Conservation (phyloP, 768 basidiomycete genomes). For the Agaricus sinodeliciosus region DNA sequence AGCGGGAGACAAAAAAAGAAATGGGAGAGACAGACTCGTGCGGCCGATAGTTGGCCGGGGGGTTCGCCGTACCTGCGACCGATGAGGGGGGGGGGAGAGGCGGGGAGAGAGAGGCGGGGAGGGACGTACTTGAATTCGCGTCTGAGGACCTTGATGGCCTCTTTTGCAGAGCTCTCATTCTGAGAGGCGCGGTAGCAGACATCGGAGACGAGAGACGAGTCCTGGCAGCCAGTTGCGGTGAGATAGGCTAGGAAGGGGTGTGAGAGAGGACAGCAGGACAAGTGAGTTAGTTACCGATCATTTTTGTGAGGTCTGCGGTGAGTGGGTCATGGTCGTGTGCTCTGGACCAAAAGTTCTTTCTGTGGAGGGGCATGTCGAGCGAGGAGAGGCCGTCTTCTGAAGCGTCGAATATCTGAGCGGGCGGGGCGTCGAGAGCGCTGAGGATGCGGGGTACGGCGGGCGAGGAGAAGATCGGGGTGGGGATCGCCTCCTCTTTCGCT, state of each 20-base stretch:
- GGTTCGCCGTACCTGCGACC: conserved; percentile 63
- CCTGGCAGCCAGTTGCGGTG: conserved; percentile 74
- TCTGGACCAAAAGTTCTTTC: conserved; percentile 48
- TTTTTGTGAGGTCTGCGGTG: conserved; percentile 49
- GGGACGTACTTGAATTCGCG: conserved; percentile 72
- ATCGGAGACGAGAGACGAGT: conserved; percentile 76
- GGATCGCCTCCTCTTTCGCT: conserved; percentile 26
- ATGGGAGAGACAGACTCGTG: conserved; percentile 43
- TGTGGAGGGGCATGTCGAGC: conserved; percentile 19
- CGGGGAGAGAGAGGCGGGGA: neutral
- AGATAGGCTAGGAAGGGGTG: conserved; percentile 47
- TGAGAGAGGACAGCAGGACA: neutral
- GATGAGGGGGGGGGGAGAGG: conserved; percentile 6
- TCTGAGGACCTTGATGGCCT: conserved; percentile 75
- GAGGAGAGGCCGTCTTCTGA: conserved; percentile 27
- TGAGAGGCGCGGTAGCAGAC: conserved; percentile 80
- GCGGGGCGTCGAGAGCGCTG: conserved; percentile 53
- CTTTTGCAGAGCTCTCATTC: conserved; percentile 69
- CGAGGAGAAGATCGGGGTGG: neutral
- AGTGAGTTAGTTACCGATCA: conserved; percentile 59
- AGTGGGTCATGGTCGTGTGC: neutral
- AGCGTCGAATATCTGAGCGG: conserved; percentile 5
- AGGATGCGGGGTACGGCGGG: conserved; percentile 45
- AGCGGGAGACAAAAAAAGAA: neutral
- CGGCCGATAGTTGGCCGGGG: conserved; percentile 67